Evolutionary conservation across 805 yeast genomes (phyloP).

Genomic region (Brettanomyces nanus): DNA sequence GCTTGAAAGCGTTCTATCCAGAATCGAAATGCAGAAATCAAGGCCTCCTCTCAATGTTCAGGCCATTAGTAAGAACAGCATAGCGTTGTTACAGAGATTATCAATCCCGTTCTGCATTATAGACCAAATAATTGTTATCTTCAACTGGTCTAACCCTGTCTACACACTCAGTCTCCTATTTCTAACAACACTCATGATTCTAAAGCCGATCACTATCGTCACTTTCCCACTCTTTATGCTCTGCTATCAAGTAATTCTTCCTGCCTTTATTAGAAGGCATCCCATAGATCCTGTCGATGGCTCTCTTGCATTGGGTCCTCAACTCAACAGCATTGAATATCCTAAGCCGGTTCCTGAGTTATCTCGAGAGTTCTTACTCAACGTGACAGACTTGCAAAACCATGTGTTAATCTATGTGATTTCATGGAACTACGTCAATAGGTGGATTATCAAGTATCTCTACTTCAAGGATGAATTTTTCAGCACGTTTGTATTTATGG

Average conservation of each 20-base stretch:
- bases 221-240: conserved; percentile 49
- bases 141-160: conserved; percentile 58
- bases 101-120: conserved; percentile 53
- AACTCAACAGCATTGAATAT: conserved; percentile 36
- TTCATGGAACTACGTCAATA: conserved; percentile 48
- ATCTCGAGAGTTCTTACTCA: conserved; percentile 67
- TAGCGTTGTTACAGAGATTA: conserved; percentile 52
- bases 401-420: conserved; percentile 60
- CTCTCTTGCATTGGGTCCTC: conserved; percentile 42
- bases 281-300: conserved; percentile 43
- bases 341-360: conserved; percentile 74
- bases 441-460: conserved; percentile 45
- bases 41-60: conserved; percentile 68
- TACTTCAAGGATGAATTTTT: conserved; percentile 56
- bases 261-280: conserved; percentile 54
- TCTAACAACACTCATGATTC: conserved; percentile 29
- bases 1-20: conserved; percentile 31
- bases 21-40: conserved; percentile 52
- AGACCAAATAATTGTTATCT: conserved; percentile 46
- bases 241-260: conserved; percentile 51
- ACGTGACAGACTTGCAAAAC: conserved; percentile 79
- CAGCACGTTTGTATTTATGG: conserved; percentile 44
- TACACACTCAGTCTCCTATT: conserved; percentile 50
- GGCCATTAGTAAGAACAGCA: conserved; percentile 59
- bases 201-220: conserved; percentile 51